Evolutionary conservation across 768 basidiomycete species (phyloP), one percentile per base, ranked within the genome.

Genomic region (Infundibulicybe gibba): DNA sequence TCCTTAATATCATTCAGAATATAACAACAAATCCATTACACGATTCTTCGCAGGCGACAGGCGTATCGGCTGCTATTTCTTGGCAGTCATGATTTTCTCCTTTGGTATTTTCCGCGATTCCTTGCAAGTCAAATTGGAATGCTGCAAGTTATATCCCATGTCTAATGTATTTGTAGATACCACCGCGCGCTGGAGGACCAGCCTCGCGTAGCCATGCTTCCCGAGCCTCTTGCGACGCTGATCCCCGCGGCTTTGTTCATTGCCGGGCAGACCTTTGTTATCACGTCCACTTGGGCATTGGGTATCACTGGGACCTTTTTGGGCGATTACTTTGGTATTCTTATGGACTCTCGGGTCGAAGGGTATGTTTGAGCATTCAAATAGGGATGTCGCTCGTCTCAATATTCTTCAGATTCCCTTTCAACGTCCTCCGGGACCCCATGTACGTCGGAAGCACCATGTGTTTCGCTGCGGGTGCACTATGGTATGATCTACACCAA

Each of bases 371-470:
- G 39, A 14, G 5, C 21, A 6, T 19, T 19, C 21, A 11, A 40
- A 25, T 25, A 4, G 8, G 35, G 30, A n/a, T 10, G 34, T 15
- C 19, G 14, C 6, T 15, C 19, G 14, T 4, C 17, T 3, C 6
- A 10, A 40, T 49, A 19, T 38, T 19, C n/a, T 19, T 14, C 35
- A 79, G 77, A 16, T 99, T 99, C 74, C 95, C 95, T 0, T 99
- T 97, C 76, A 95, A 95, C 61, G 77, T 97, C 40, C 74, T 94
- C 35, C 75, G 80, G 15, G 87, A 97, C 64, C 95, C 95, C 0
- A 99, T 99, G 95, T 98, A 99, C 61, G 88, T 93, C 40, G 95
- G 95, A 6, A 92, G 87, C 59, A 94, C 93, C 5, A 69, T 99
- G 71, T 90, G 85, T 62, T 97, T 97, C 68, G 67, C 80, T 32